Percentiles rank a stretch among this genome's conserved stretches.
phyloP scores from a whole-genome alignment of 208 protist genomes.

The Trypanosomatidae sp. region DNA sequence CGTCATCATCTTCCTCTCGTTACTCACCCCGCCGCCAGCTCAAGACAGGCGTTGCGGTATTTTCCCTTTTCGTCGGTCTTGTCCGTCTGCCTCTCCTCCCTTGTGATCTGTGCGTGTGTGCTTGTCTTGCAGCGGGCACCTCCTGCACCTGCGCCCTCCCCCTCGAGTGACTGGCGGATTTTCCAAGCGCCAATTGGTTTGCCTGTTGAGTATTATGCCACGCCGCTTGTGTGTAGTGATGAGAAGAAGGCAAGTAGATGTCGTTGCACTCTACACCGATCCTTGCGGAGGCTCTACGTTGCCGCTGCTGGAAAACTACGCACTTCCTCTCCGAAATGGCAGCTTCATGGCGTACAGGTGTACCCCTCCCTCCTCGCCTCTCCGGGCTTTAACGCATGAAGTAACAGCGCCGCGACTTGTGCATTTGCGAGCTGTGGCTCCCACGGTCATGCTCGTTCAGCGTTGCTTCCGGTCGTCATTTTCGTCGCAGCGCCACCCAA shows the following conservation, averaged over 20 bases:
- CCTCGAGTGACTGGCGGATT: not conserved
- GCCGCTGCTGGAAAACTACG: too few relatives aligned
- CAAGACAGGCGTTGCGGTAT: not conserved
- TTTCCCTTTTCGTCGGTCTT: conserved; percentile 1
- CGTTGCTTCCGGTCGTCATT: not conserved
- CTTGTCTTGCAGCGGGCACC: not conserved
- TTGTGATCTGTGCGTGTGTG: not conserved
- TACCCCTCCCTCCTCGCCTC: not conserved
- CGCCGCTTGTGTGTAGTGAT: not conserved
- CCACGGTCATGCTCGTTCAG: not conserved
- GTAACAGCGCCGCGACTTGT: not conserved
- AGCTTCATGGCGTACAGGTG: not conserved
- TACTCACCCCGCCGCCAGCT: not conserved
- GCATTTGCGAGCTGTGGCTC: not conserved
- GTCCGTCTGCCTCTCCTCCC: not conserved
- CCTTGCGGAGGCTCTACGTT: not conserved
- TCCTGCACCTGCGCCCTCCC: not conserved
- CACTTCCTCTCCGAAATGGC: not conserved
- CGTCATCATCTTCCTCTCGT: not conserved
- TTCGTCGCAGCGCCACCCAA: not conserved
- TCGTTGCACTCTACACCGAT: not conserved
- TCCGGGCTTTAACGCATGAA: not conserved
- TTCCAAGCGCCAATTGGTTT: not conserved
- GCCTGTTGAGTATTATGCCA: not conserved
- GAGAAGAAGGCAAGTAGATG: not conserved